Percentiles rank a stretch among this genome's conserved stretches.
phyloP scores from a whole-genome alignment of 495 filamentous ascomycete species.

The Penicillium subrubescens region DNA sequence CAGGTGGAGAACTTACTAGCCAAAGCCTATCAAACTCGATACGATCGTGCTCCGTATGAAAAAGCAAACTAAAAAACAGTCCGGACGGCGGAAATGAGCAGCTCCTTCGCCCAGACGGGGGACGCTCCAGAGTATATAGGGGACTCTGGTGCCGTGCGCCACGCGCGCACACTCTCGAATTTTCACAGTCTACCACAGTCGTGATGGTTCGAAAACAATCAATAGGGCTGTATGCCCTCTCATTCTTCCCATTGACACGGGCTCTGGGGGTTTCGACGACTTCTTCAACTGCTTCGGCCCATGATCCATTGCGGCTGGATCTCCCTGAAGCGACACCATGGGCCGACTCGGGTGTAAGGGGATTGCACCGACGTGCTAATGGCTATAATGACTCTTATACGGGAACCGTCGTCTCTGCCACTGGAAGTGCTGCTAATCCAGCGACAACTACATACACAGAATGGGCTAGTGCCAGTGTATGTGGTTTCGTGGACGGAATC shows the following conservation, averaged over 20 bases:
- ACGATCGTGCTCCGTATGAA: neutral
- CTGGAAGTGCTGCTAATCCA: neutral
- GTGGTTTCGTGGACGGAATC: slow-evolving; percentile 14
- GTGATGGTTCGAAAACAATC: slow-evolving; percentile 1
- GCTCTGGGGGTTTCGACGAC: neutral
- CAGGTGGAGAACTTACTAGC: neutral
- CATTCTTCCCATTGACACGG: neutral
- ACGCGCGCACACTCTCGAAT: neutral
- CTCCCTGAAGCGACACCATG: slow-evolving; percentile 4
- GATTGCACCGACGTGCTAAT: neutral
- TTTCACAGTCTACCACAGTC: neutral
- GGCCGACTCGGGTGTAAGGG: neutral
- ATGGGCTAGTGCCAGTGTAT: slow-evolving; percentile 12
- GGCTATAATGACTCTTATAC: neutral
- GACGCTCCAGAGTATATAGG: slow-evolving; percentile 3
- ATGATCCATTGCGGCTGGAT: slow-evolving; percentile 5
- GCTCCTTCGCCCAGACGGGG: neutral
- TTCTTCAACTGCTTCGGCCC: slow-evolving; percentile 1
- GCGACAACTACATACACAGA: slow-evolving; percentile 6
- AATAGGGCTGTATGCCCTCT: slow-evolving; percentile 1
- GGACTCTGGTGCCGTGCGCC: neutral
- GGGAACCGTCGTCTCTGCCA: neutral
- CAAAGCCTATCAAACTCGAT: neutral
- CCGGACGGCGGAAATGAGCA: neutral
- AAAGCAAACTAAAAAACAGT: neutral